Base-by-base conservation (phyloP, 441 rosid species). In the Capsella rubella region DNA sequence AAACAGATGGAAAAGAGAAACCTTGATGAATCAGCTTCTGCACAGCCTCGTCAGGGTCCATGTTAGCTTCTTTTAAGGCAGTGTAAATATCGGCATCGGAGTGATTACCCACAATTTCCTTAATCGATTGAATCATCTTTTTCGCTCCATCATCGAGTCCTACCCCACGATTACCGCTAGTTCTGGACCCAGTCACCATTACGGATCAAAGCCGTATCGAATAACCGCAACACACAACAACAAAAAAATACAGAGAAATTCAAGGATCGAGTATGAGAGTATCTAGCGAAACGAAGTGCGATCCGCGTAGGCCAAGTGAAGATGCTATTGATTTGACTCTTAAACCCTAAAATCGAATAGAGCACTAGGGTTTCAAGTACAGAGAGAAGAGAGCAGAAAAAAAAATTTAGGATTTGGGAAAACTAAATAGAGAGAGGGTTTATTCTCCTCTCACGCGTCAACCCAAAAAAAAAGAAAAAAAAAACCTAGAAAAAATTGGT, bases 21-120 rank as follows among this genome's bases (percentile, higher is more conserved):
- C 98, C 98, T 90, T 88, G 95, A 65, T 78, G 64, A 40, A 93
- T 93, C 87, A 91, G 82, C 60, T 82, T 93, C 79, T 90, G 91
- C 64, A 85, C 74, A 40, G 96, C 89, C 67, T 87, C 97, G 78
- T 89, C 86, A 68, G 96, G 91, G 68, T 91, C 93, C 98, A 93
- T 93, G 83, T 84, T 69, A 28, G 84, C 76, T 74, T 93, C 97
- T 80, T 90, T 85, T 60, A 91, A 84, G 27, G 88, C 90, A 64
- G 66, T 69, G 65, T 88, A 85, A 45, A 93, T 89, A 73, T 91
- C 97, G 63, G 83, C 83, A 54, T 93, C 97, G 66, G 97, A 86
- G 79, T 86, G 93, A 80, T 83, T 78, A 29, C 89, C 89, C n/a
- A 90, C 90, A 16, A 93, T 81, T 79, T 93, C 98, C 72, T 87